Conservation (phyloP, 768 basidiomycete species). For the Infundibulicybe gibba region DNA sequence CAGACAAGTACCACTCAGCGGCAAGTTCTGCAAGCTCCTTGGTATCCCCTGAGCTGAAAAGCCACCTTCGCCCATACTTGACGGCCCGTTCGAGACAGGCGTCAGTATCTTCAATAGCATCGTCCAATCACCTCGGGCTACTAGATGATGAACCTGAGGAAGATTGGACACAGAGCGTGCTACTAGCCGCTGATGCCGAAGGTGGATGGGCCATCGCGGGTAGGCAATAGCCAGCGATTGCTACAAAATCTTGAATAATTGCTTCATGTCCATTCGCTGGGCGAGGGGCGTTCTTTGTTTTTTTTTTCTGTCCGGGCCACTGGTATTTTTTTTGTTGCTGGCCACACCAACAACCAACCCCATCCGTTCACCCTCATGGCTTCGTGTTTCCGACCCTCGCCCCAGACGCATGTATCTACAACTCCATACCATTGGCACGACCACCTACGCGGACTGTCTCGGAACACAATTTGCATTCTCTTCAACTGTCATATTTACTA, state of each 20-base stretch:
- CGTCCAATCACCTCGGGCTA: constrained; percentile 46
- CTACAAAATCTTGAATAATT: constrained; percentile 1
- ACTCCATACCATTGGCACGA: too few relatives aligned
- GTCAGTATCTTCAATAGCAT: constrained; percentile 28
- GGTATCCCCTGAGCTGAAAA: constrained; percentile 7
- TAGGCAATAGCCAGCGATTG: too few relatives aligned
- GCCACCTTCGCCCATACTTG: constrained; percentile 19
- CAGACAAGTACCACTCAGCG: constrained; percentile 7
- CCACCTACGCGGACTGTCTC: too few relatives aligned
- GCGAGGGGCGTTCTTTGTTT: background rate
- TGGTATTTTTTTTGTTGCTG: too few relatives aligned
- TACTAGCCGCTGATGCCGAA: constrained; percentile 62
- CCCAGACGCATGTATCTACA: too few relatives aligned
- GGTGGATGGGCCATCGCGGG: constrained; percentile 17
- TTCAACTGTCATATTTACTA: too few relatives aligned
- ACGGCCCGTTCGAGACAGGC: constrained; percentile 13
- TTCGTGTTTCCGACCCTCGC: too few relatives aligned
- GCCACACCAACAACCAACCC: too few relatives aligned
- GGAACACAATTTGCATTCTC: too few relatives aligned
- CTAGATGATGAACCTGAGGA: constrained; percentile 45
- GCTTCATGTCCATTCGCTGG: constrained; percentile 1
- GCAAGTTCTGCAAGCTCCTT: constrained; percentile 17
- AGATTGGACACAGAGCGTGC: constrained; percentile 73
- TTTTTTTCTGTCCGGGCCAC: background rate
- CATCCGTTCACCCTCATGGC: too few relatives aligned